Evolutionary conservation across 306 rosid species (phyloP).

Genomic region (Lathyrus tuberosus): DNA sequence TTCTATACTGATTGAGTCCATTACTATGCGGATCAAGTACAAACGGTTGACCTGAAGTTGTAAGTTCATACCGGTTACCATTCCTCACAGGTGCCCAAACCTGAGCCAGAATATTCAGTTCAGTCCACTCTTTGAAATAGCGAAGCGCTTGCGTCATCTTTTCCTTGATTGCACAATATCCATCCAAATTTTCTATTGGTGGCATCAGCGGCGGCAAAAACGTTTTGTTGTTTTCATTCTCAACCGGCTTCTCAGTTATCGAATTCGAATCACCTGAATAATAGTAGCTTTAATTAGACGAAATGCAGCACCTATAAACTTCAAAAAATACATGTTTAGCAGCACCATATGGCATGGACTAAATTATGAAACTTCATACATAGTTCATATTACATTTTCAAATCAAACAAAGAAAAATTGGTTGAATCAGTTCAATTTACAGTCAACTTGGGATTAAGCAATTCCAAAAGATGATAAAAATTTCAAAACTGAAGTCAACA

Average conservation of each 20-base stretch:
- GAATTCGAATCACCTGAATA: slow-evolving; percentile 60
- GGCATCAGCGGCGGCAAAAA: slow-evolving; percentile 45
- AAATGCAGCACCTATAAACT: slow-evolving; percentile 35
- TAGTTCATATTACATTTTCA: slow-evolving; percentile 15
- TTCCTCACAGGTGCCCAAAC: slow-evolving; percentile 89
- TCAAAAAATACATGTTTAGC: slow-evolving; percentile 25
- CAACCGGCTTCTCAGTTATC: slow-evolving; percentile 49
- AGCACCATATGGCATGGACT: slow-evolving; percentile 23
- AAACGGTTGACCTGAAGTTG: slow-evolving; percentile 94
- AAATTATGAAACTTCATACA: slow-evolving; percentile 24
- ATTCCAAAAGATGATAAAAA: slow-evolving; percentile 23
- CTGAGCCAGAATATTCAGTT: slow-evolving; percentile 82
- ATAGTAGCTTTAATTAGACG: slow-evolving; percentile 43
- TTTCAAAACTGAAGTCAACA: slow-evolving; percentile 5
- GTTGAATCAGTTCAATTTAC: slow-evolving; percentile 18
- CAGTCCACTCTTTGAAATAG: slow-evolving; percentile 73
- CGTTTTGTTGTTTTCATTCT: slow-evolving; percentile 45
- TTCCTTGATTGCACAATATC: slow-evolving; percentile 68
- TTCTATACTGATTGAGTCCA: slow-evolving; percentile 83
- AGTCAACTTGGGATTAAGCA: slow-evolving; percentile 21
- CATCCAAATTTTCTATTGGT: slow-evolving; percentile 54
- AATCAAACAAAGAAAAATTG: slow-evolving; percentile 19
- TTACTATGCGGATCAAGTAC: slow-evolving; percentile 70
- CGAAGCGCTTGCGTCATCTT: slow-evolving; percentile 91
- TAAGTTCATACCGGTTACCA: slow-evolving; percentile 61